A percentile compares a stretch with the other conserved stretches of the same genome.
Evolutionary conservation across 2,329 filamentous ascomycete genomes (phyloP).

Genomic region (Emergomyces pasteurianus): DNA sequence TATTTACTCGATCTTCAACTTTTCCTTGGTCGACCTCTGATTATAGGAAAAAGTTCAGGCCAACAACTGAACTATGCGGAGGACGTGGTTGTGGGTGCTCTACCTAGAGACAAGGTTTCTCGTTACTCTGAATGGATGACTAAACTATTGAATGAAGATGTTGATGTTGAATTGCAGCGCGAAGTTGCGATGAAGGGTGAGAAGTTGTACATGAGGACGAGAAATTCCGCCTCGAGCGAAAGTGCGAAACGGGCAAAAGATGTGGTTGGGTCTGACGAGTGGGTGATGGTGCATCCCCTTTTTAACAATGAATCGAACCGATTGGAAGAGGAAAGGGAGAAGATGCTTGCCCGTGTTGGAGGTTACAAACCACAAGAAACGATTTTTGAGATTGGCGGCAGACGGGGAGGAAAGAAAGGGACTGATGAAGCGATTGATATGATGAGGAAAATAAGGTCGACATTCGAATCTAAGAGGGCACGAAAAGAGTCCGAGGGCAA

Average conservation of each 20-base stretch:
- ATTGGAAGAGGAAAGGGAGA: conserved; percentile 59
- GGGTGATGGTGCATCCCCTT: conserved; percentile 65
- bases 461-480: conserved; percentile 32
- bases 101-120: conserved; percentile 63
- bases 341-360: conserved; percentile 80
- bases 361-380: conserved; percentile 84
- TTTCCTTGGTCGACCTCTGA: conserved; percentile 74
- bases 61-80: conserved; percentile 59
- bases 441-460: conserved; percentile 33
- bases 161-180: conserved; percentile 60
- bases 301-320: conserved; percentile 57
- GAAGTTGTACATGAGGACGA: conserved; percentile 79
- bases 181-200: conserved; percentile 76
- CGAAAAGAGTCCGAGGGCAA: conserved; percentile 22
- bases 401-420: conserved; percentile 58
- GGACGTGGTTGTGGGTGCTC: conserved; percentile 69
- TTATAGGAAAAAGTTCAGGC: conserved; percentile 56
- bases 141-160: conserved; percentile 62
- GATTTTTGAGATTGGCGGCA: conserved; percentile 86
- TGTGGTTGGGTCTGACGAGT: conserved; percentile 56
- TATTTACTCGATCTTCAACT: conserved; percentile 91
- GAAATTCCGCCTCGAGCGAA: conserved; percentile 79
- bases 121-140: conserved; percentile 69
- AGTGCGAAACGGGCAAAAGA: conserved; percentile 81
- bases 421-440: conserved; percentile 52